phyloP scores from a whole-genome alignment of 2,329 filamentous ascomycete genomes.

The Neonectria magnoliae region DNA sequence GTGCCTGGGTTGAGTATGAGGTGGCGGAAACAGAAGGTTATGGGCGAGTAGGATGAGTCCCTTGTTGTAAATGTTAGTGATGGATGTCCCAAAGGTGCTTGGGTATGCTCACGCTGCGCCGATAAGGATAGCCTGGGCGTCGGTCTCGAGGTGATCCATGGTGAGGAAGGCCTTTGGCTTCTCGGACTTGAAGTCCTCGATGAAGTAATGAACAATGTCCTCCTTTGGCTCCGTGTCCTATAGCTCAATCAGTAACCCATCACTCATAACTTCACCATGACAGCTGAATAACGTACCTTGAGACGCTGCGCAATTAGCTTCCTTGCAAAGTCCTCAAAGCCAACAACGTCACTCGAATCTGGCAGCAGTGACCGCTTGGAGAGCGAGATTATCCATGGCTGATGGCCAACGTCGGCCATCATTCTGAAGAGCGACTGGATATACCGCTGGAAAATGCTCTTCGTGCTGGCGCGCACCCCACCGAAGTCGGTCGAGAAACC shows the following conservation, averaged over 20 bases:
- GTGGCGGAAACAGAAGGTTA: neutral
- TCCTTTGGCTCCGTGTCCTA: conserved; percentile 28
- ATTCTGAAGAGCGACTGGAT: conserved; percentile 35
- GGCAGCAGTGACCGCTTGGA: conserved; percentile 7
- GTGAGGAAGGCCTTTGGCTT: conserved; percentile 36
- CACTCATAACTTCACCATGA: too few relatives aligned
- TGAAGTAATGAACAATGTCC: conserved; percentile 40
- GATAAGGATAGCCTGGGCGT: conserved; percentile 34
- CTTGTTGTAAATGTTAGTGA: neutral
- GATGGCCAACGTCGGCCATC: conserved; percentile 29
- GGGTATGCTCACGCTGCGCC: conserved; percentile 21
- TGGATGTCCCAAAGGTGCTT: neutral
- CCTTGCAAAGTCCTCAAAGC: conserved; percentile 58
- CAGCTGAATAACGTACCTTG: too few relatives aligned
- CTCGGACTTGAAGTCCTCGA: conserved; percentile 35
- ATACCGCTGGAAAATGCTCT: conserved; percentile 36
- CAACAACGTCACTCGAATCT: conserved; percentile 11
- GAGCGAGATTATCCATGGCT: conserved; percentile 37
- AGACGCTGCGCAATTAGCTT: conserved; percentile 42
- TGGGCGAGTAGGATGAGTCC: neutral
- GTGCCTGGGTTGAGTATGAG: neutral
- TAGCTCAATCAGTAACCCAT: neutral
- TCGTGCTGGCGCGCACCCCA: conserved; percentile 35
- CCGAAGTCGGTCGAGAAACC: conserved; percentile 41
- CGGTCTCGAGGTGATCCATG: conserved; percentile 33